These are phyloP conservation scores for Picocystis sp. DNA, from an alignment of 163 green algal genomes.

Conservation along the genomic window DNA sequence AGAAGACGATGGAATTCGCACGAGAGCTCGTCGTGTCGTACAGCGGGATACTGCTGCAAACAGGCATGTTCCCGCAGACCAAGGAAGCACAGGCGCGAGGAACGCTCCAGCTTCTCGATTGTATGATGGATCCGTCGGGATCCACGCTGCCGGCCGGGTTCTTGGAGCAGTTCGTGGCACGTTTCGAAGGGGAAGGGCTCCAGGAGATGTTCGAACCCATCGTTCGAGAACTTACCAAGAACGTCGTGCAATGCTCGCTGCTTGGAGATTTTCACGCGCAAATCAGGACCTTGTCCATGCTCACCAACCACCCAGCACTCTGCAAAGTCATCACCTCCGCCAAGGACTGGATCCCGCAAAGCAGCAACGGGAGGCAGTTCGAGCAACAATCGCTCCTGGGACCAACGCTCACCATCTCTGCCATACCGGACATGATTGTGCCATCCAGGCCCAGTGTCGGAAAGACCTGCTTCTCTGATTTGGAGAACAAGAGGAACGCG, in stretches of 20 bases:
- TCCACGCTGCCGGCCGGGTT: slow-evolving; percentile 47
- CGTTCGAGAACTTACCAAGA: slow-evolving; percentile 8
- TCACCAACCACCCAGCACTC: slow-evolving; percentile 14
- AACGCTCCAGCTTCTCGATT: slow-evolving; percentile 51
- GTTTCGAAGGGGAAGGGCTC: slow-evolving; percentile 53
- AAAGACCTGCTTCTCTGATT: slow-evolving; percentile 36
- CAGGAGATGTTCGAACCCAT: slow-evolving; percentile 25
- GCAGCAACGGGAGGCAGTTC: slow-evolving; percentile 17
- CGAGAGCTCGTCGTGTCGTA: slow-evolving; percentile 19
- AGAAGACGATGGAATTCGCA: slow-evolving; percentile 12
- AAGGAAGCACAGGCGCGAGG: slow-evolving; percentile 12
- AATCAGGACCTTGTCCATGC: slow-evolving; percentile 12
- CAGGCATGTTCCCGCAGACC: slow-evolving; percentile 67
- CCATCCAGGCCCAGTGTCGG: slow-evolving; percentile 12
- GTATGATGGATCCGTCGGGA: slow-evolving; percentile 13
- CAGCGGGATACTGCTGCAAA: slow-evolving; percentile 24
- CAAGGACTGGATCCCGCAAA: neutral
- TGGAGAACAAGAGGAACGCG: slow-evolving; percentile 9
- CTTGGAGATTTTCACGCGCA: slow-evolving; percentile 22
- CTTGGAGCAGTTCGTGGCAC: slow-evolving; percentile 52
- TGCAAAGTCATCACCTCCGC: slow-evolving; percentile 4
- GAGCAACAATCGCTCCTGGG: slow-evolving; percentile 44
- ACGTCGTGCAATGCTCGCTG: slow-evolving; percentile 8
- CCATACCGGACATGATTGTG: slow-evolving; percentile 34
- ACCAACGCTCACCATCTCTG: slow-evolving; percentile 37